phyloP scores from a whole-genome alignment of 306 rosid genomes.

The Vigna mungo region DNA sequence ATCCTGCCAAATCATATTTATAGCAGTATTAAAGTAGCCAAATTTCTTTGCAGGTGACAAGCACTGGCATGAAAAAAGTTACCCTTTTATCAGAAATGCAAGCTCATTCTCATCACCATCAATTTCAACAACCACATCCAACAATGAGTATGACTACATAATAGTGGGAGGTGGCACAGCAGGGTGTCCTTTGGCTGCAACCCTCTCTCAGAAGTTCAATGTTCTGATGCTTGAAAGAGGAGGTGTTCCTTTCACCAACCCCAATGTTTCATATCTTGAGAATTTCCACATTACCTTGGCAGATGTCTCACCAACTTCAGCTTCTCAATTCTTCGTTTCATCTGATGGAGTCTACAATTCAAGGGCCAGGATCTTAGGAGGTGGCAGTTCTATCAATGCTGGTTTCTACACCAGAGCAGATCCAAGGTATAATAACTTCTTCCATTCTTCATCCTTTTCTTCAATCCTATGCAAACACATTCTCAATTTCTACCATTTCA shows the following conservation, averaged over 20 bases:
- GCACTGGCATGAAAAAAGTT: constrained; percentile 27
- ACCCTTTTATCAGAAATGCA: constrained; percentile 80
- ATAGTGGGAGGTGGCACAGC: constrained; percentile 94
- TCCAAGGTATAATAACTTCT: constrained; percentile 54
- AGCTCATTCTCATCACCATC: constrained; percentile 77
- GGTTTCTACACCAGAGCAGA: constrained; percentile 95
- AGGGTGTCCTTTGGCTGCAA: constrained; percentile 96
- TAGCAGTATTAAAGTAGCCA: constrained; percentile 26
- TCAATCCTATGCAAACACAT: neutral
- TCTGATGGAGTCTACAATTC: constrained; percentile 86
- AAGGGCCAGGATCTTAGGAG: constrained; percentile 88
- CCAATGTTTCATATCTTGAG: constrained; percentile 69
- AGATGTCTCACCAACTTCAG: constrained; percentile 78
- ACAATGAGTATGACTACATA: constrained; percentile 73
- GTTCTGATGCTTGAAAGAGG: constrained; percentile 90
- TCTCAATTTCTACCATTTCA: constrained; percentile 44
- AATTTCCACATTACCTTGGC: constrained; percentile 82
- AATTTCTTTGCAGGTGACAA: constrained; percentile 42
- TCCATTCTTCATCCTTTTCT: neutral
- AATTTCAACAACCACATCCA: constrained; percentile 50
- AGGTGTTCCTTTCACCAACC: constrained; percentile 78
- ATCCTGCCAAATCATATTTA: neutral
- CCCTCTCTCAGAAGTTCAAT: constrained; percentile 72
- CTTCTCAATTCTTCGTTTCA: constrained; percentile 80
- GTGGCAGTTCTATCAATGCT: constrained; percentile 85